Base-by-base conservation (phyloP, 306 rosid genomes). In the Cucurbita argyrosperma region DNA sequence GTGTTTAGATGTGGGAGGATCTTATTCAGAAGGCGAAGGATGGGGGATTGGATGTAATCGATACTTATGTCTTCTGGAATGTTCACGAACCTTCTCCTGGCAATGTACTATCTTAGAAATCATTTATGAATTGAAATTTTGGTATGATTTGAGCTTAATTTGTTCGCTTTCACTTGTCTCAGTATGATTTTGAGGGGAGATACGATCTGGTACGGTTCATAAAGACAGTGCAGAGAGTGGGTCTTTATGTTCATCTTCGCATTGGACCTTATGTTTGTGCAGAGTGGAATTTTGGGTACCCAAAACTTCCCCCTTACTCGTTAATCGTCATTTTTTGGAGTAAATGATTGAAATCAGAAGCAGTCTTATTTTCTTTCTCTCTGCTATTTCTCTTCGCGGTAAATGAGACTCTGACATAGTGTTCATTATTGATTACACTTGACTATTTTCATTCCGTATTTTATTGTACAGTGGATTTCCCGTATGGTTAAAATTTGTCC, bases 241-340 rank as follows among this genome's bases (percentile, higher is more conserved):
- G 99, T 62, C 97, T 94, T 69, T 85, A 86, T 81, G 96, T 65
- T 72, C 92, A 94, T 87, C 99, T 94, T 72, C 92, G 99, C 78
- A 94, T 94, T 82, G 99, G 99, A 56, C 99, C 99, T 56, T 94
- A 90, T 82, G 85, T 94, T 30, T 94, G 97, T 57, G 98, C 97
- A 46, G 98, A 93, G 83, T 93, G 98, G 98, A 93, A 93, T 68
- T 90, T 90, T 72, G 98, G 98, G 98, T 93, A 89, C 80, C 15
- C 42, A 0, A 49, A 45, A n/a, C 72, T 71, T 52, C 15, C 76
- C 69, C 50, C 23, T 38, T 62, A 43, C 13, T n/a, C 40, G 11
- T 39, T 4, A 8, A 37, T 9, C 49, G 10, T 19, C 59, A 4
- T 11, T 52, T 65, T 76, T 11, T 50, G 75, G 42, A 30, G 62